phyloP scores from a whole-genome alignment of 331 rosid genomes.

The Spiraea crenata region DNA sequence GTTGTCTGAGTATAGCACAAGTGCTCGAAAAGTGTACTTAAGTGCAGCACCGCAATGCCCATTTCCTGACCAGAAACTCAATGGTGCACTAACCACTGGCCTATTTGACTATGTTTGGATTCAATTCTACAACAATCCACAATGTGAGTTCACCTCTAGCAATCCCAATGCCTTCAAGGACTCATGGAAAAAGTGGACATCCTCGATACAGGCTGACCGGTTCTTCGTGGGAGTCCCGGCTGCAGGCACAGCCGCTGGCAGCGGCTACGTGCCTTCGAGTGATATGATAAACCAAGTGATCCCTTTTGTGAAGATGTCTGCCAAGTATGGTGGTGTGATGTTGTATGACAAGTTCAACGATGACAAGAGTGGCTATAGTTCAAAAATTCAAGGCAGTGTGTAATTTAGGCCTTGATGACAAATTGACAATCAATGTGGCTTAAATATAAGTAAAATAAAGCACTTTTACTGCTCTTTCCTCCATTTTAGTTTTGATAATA shows the following conservation, averaged over 20 bases:
- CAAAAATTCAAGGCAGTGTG: slow-evolving; percentile 15
- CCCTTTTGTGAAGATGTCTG: slow-evolving; percentile 38
- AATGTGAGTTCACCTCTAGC: slow-evolving; percentile 1
- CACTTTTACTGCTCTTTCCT: too few relatives aligned
- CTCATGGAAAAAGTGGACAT: slow-evolving; percentile 21
- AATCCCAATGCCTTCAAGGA: slow-evolving; percentile 12
- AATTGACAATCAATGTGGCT: not conserved
- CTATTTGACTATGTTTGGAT: slow-evolving; percentile 34
- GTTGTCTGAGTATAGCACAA: slow-evolving; percentile 12
- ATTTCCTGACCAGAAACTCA: slow-evolving; percentile 19
- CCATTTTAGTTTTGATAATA: too few relatives aligned
- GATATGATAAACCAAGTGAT: slow-evolving; percentile 27
- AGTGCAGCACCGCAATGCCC: slow-evolving; percentile 25
- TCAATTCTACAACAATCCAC: slow-evolving; percentile 21
- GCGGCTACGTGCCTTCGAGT: slow-evolving; percentile 35
- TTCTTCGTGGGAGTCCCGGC: slow-evolving; percentile 51
- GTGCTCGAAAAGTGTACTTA: slow-evolving; percentile 15
- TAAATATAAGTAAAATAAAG: too few relatives aligned
- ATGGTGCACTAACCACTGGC: slow-evolving; percentile 21
- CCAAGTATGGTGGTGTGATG: slow-evolving; percentile 46
- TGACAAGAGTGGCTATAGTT: slow-evolving; percentile 24
- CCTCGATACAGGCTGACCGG: slow-evolving; percentile 8
- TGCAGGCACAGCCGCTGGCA: slow-evolving; percentile 25
- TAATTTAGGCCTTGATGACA: not conserved
- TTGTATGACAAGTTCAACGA: slow-evolving; percentile 32